Evolutionary conservation across 2,329 filamentous ascomycete genomes (phyloP), one percentile per base, ranked within the genome.

Genomic region (Xylaria sp.): DNA sequence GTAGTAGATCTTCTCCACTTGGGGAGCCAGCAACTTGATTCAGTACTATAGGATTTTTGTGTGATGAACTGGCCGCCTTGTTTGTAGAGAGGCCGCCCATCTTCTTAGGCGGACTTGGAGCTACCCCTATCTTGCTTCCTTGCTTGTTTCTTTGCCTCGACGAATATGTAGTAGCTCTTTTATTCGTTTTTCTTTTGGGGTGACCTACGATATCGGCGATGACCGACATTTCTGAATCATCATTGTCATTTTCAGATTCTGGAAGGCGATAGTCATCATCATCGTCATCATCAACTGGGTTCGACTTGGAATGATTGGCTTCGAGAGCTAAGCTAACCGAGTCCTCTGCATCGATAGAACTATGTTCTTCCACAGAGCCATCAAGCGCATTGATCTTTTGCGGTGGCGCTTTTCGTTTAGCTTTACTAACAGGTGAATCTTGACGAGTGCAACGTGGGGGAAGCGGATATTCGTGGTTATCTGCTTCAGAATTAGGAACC

Each of bases 261-360:
- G 67, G 29, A 54, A 69, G 53, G 31, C 38, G 39, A 58, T 69
- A 67, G 29, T 65, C 49, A 61, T 67, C 55, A 13, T 69, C 49
- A 5, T n/a, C 15, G 5, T 51, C 15, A 20, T 51, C 44, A 13
- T 13, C 42, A 38, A 47, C 50, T 44, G 3, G 5, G 7, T 38
- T 17, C 5, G 42, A 10, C 11, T 42, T 44, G 5, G 27, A 4
- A 27, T 1, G 15, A 9, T 39, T 53, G 11, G 17, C 6, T 42
- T 39, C 31, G 9, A 9, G 20, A 27, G 13, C 22, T 20, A 15
- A 33, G 17, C 25, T 27, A 1, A 11, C 47, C 2, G 31, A 50
- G 15, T 15, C 27, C 11, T 58, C 51, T 2, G 29, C 29, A 3
- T 38, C 15, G 44, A n/a, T 27, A 5, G 31, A 50, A 29, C 22